Evolutionary conservation across 169 alveolate species (phyloP), one percentile per base, ranked within the genome.

Genomic region (Cryptosporidium felis): DNA sequence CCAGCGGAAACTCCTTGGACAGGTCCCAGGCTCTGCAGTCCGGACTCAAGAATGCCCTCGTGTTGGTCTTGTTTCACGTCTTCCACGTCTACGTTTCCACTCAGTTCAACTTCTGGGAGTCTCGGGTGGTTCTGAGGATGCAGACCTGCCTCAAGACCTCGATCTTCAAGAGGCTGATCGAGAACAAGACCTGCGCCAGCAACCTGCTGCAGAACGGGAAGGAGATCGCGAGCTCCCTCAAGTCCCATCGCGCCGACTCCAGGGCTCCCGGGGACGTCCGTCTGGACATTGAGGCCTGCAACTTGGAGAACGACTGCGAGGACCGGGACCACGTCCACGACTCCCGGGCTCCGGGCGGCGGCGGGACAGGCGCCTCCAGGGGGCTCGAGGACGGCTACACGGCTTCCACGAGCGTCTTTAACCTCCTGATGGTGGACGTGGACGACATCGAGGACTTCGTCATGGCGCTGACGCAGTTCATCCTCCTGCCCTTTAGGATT

Each of bases 101-200:
- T 16, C 85, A 74, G 56, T 74, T 74, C 60, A 74, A 74, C 41
- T 74, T 74, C 28, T 74, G 85, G 85, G 56, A 53, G 21, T 74
- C 85, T 14, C 32, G 85, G 3, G 74, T 74, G 9, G 36, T 74
- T 41, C 56, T 74, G 42, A 49, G 58, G 40, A 74, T 74, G 26
- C 85, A 74, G 42, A 74, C 85, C 32, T 74, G 85, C 28, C n/a
- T 74, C 8, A 74, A 74, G 42, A 74, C 85, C 2, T 74, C 85
- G 5, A 74, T 74, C 10, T 74, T 74, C 10, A 74, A 49, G 3
- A 74, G 66, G 14, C 30, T 74, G 1, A 51, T 74, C n/a, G 67
- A 74, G 38, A 74, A 41, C 26, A 74, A 74, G 14, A 36, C 85
- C 18, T 74, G 85, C 23, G 85, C 49, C 26, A 74, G 58, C 28